Evolutionary conservation across 345 rosid genomes (phyloP), one percentile per base, ranked within the genome.

Genomic region (Eucalyptus erythrocorys): DNA sequence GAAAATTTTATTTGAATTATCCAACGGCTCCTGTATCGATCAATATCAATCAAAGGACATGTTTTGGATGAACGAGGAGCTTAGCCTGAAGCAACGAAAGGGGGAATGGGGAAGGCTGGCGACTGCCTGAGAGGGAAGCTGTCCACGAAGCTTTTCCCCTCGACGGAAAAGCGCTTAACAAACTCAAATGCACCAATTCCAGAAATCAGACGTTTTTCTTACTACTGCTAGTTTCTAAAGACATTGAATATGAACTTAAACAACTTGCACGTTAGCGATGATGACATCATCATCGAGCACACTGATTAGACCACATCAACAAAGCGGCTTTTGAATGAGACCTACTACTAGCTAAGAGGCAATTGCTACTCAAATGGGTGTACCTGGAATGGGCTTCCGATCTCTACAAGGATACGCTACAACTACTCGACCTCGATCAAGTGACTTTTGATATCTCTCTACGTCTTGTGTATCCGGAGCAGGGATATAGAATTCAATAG

Each of bases 151-250:
- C 66, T 59, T 26, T 59, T 5, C n/a, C 66, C 32, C 66, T 59
- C 6, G 4, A 27, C 16, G 1, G 37, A 64, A 64, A 64, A 64
- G 71, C 3, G 37, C 2, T 32, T 32, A n/a, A 19, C 43, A 1
- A 68, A 19, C 45, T 17, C 4, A 34, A 10, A 17, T 71, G 45
- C 45, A 34, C 24, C 4, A 34, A 32, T 3, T 5, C 43, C 4
- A 17, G 4, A 68, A 34, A 68, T 9, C 43, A 34, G 26, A 17
- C 7, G 5, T 4, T 8, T 68, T 27, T 32, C 34, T 32, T 6
- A 4, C 10, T 34, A 3, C 4, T 0, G 13, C 81, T 37, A 34
- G 6, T 19, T 71, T 9, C 0, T 9, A 40, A 71, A 34, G 26
- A 19, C 13, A 71, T 0, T 9, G 43, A 71, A 34, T 34, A 71